Base-by-base conservation (phyloP, 106 monocot species). In the Vanilla planifolia region DNA sequence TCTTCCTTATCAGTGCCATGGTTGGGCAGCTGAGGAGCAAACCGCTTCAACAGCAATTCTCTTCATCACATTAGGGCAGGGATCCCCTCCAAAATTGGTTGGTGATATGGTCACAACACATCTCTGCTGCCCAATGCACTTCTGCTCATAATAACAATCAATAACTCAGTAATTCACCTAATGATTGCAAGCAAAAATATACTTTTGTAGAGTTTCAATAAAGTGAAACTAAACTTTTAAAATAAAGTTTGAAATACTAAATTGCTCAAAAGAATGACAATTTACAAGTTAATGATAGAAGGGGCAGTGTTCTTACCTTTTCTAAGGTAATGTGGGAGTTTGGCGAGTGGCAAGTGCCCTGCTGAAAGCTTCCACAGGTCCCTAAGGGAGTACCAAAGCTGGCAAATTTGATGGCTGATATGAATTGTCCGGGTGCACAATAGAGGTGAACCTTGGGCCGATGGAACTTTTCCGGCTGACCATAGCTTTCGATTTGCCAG, bases 331-430 rank as follows among this genome's bases (percentile, higher is more conserved):
- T 48, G 45, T 87, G 66, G 1, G 96, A 91, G 41, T 70, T 71
- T 8, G 78, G 69, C 7, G 91, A 84, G 68, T 98, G 96, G 73
- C 96, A 98, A 7, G 55, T 33, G 40, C 96, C 96, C 64, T 88
- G 76, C 72, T 82, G 71, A 70, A 88, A 98, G 58, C 65, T 88
- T 65, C 96, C 96, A 55, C 96, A 98, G 1, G 87, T 84, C 33
- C 96, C 96, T 5, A 48, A 63, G 2, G 96, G 90, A 39, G 90
- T 96, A 8, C 96, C 96, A 57, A 91, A 96, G 71, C 90, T 96
- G 2, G 91, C 96, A 51, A 96, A 96, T 55, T 83, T 96, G 67
- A 96, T 91, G 25, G 84, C 75, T 3, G 90, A 87, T 29, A 96
- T 96, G 6, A 73, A 66, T 60, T 91, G 90, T 22, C 96, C 87